Evolutionary conservation across 768 basidiomycete genomes (phyloP).

Genomic region (Amanita polypyramis): DNA sequence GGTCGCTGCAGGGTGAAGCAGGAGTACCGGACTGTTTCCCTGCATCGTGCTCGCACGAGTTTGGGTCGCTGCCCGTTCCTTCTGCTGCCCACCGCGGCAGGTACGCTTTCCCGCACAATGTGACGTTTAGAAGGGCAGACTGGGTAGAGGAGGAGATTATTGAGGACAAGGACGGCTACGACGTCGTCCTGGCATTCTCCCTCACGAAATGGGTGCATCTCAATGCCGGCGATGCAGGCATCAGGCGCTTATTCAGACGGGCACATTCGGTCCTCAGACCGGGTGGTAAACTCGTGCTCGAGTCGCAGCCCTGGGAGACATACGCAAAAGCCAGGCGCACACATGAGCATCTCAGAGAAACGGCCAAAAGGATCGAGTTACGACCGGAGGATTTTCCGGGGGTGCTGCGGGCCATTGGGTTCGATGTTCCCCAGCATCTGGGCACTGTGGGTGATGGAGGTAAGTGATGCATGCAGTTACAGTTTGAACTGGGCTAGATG

Average conservation of each 20-base stretch:
- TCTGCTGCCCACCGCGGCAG: slow-evolving; percentile 21
- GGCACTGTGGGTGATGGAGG: slow-evolving; percentile 59
- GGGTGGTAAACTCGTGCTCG: slow-evolving; percentile 64
- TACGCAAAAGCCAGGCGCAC: slow-evolving; percentile 71
- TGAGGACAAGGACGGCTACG: slow-evolving; percentile 54
- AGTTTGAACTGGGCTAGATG: not conserved
- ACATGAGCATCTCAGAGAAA: slow-evolving; percentile 54
- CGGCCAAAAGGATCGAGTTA: slow-evolving; percentile 41
- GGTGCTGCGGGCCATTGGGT: slow-evolving; percentile 52
- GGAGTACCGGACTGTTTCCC: slow-evolving; percentile 54
- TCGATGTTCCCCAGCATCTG: slow-evolving; percentile 34
- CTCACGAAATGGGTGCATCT: slow-evolving; percentile 91
- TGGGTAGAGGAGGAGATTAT: slow-evolving; percentile 53
- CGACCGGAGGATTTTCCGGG: slow-evolving; percentile 55
- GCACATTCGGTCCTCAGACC: slow-evolving; percentile 45
- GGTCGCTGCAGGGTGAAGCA: slow-evolving; percentile 53
- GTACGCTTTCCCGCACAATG: slow-evolving; percentile 64
- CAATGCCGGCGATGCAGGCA: slow-evolving; percentile 64
- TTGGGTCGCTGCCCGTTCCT: slow-evolving; percentile 67
- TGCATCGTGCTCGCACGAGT: slow-evolving; percentile 60
- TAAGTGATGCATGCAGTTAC: slow-evolving; percentile 17
- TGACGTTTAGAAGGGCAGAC: slow-evolving; percentile 61
- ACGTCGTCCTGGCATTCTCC: slow-evolving; percentile 81
- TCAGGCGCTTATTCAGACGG: slow-evolving; percentile 58
- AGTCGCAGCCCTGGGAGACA: slow-evolving; percentile 79